Conservation (phyloP, 2,329 filamentous ascomycete genomes). For the Pseudodiploospora longispora region DNA sequence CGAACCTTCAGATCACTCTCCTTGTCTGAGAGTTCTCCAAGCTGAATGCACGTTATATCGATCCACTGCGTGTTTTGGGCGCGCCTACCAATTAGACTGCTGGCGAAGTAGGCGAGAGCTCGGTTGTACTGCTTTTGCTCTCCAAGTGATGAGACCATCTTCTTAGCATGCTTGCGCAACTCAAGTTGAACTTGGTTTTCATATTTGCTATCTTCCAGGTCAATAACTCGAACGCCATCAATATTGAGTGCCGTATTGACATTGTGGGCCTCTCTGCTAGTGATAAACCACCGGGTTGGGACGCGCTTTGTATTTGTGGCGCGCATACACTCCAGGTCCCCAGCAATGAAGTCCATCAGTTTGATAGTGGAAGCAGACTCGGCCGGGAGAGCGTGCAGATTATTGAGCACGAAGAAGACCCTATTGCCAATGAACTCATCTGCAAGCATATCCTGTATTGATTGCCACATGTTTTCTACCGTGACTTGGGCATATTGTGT, state of each 20-base stretch:
- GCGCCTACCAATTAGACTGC: conserved; percentile 32
- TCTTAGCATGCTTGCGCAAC: conserved; percentile 21
- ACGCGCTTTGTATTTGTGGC: conserved; percentile 13
- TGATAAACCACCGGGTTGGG: conserved; percentile 31
- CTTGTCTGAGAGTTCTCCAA: conserved; percentile 28
- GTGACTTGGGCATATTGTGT: conserved; percentile 20
- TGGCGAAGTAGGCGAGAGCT: conserved; percentile 33
- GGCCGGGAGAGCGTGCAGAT: conserved; percentile 29
- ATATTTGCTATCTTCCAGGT: conserved; percentile 30
- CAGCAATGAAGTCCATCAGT: conserved; percentile 23
- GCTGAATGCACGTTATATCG: conserved; percentile 33
- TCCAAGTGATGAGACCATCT: conserved; percentile 25
- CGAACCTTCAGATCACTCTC: conserved; percentile 31
- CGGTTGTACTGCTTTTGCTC: conserved; percentile 31
- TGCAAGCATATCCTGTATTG: conserved; percentile 32
- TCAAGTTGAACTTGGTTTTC: conserved; percentile 28
- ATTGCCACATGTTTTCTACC: conserved; percentile 32
- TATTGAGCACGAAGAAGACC: conserved; percentile 34
- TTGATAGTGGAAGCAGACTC: conserved; percentile 24
- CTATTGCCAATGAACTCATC: conserved; percentile 20
- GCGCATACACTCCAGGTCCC: conserved; percentile 20
- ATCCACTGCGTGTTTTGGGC: conserved; percentile 37
- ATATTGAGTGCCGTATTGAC: conserved; percentile 21
- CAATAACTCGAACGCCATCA: conserved; percentile 23
- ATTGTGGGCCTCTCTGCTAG: conserved; percentile 22